These are phyloP conservation scores for Hymenoscyphus scutula DNA, from an alignment of 2,329 filamentous ascomycete species.

Conservation along the genomic window DNA sequence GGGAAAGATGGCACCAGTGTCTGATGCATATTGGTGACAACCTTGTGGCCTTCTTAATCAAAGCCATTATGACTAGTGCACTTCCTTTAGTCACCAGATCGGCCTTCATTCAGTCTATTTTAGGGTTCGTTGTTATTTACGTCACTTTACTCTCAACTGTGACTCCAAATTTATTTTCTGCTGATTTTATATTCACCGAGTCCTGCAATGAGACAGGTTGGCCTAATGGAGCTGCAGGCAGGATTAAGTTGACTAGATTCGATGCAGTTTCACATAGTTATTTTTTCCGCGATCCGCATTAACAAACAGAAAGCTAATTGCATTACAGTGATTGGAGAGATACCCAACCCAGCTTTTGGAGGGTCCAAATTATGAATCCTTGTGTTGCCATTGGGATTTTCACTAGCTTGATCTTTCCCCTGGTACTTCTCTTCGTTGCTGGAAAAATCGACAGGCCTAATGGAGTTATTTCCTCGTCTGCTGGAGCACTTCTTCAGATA, in stretches of 20 bases:
- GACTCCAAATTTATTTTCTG: slow-evolving; percentile 47
- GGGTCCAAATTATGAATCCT: slow-evolving; percentile 50
- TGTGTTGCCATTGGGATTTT: slow-evolving; percentile 47
- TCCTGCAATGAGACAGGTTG: slow-evolving; percentile 55
- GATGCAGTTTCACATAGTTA: slow-evolving; percentile 36
- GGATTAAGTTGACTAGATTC: slow-evolving; percentile 52
- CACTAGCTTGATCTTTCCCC: slow-evolving; percentile 48
- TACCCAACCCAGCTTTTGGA: slow-evolving; percentile 49
- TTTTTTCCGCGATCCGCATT: background rate
- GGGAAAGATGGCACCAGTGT: slow-evolving; percentile 55
- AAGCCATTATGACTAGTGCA: slow-evolving; percentile 48
- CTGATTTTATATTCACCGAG: slow-evolving; percentile 53
- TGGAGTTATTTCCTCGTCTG: slow-evolving; percentile 45
- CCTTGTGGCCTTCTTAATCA: slow-evolving; percentile 44
- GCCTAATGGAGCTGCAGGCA: slow-evolving; percentile 49
- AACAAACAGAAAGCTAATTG: background rate
- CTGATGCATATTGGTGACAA: slow-evolving; percentile 51
- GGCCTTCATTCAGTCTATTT: slow-evolving; percentile 52
- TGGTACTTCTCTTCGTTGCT: slow-evolving; percentile 37
- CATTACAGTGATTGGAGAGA: slow-evolving; percentile 51
- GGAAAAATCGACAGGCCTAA: slow-evolving; percentile 30
- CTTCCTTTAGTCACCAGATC: slow-evolving; percentile 49
- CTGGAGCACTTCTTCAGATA: slow-evolving; percentile 50
- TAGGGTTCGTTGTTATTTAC: slow-evolving; percentile 50
- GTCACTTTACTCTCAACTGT: slow-evolving; percentile 53